Evolutionary conservation across 2,329 filamentous ascomycete species (phyloP), one percentile per base, ranked within the genome.

Genomic region (Graphium sp.): DNA sequence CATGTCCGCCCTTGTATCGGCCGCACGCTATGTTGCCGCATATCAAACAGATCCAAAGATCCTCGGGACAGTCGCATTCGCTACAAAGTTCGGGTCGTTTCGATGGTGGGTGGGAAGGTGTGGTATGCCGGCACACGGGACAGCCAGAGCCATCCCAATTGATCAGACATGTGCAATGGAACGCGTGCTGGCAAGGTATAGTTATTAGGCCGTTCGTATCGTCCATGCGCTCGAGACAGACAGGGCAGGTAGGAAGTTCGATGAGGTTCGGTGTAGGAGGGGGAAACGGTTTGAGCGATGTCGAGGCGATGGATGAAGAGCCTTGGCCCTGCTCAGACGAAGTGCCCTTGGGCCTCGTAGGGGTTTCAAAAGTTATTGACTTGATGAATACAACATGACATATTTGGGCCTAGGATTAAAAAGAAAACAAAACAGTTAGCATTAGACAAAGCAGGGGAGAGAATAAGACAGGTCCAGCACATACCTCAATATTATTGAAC

Each of bases 151-250:
- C 85, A 45, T 81, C 82, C 89, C 89, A 98, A 46, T 89, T 95
- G 44, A 93, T 81, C 1, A 98, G 62, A 51, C 89, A 98, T 2
- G 77, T 85, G 46, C 89, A 95, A 49, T 98, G 89, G 46, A 98
- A 98, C 29, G 95, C 83, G 43, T 98, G 89, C 44, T 95, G 87
- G 47, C 89, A 98, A 18, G 91, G 75, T 22, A 95, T 95, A 1
- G 89, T 98, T 46, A 98, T 70, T 3, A 98, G 61, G 0, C 89
- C 89, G 0, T 84, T 91, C 1, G 85, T 94, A 48, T 95, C 87
- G 44, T 98, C 89, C 89, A 98, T 98, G 26, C 87, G 76, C 49
- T 98, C 89, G 5, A 98, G 65, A 39, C 89, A 98, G 7, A 98
- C 89, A 0, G 89, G 85, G 38, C 89, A 98, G 2, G 89, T 95